Percentiles rank a stretch among this genome's conserved stretches.
phyloP scores from a whole-genome alignment of 2,329 filamentous ascomycete genomes.

The Plectosphaerella plurivora region DNA sequence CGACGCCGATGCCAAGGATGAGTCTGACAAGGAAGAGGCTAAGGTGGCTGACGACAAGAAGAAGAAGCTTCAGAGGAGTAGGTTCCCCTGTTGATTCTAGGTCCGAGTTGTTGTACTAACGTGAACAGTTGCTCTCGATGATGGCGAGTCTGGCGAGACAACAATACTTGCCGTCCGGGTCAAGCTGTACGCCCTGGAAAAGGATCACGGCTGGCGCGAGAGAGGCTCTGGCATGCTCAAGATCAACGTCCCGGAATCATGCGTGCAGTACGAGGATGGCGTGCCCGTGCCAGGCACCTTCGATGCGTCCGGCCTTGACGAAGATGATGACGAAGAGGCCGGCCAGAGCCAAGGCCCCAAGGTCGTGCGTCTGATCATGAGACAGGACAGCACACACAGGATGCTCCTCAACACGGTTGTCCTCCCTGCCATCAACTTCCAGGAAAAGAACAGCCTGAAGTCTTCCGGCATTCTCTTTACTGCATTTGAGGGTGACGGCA shows the following conservation, averaged over 20 bases:
- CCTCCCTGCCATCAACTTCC: conserved; percentile 73
- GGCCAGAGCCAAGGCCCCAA: conserved; percentile 23
- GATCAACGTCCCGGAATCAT: conserved; percentile 66
- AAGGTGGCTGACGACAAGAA: conserved; percentile 57
- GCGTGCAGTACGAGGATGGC: conserved; percentile 49
- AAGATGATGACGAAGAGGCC: conserved; percentile 20
- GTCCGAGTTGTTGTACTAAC: not conserved
- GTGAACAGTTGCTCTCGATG: conserved; percentile 62
- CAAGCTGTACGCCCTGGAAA: conserved; percentile 79
- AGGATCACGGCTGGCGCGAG: conserved; percentile 78
- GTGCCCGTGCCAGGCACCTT: conserved; percentile 47
- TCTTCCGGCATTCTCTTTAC: conserved; percentile 64
- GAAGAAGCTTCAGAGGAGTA: conserved; percentile 68
- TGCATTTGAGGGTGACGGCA: conserved; percentile 54
- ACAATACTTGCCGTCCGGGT: conserved; percentile 73
- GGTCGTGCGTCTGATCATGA: conserved; percentile 75
- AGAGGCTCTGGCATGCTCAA: conserved; percentile 80
- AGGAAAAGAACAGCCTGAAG: conserved; percentile 70
- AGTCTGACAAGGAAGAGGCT: conserved; percentile 48
- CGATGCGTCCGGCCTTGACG: conserved; percentile 48
- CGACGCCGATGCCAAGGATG: conserved; percentile 44
- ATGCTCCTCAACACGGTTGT: conserved; percentile 84
- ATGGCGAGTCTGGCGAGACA: conserved; percentile 79
- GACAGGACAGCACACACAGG: conserved; percentile 82
- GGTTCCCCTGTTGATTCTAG: not conserved